Evolutionary conservation across 495 filamentous ascomycete genomes (phyloP).

Genomic region (Amphirosellinia nigrospora): DNA sequence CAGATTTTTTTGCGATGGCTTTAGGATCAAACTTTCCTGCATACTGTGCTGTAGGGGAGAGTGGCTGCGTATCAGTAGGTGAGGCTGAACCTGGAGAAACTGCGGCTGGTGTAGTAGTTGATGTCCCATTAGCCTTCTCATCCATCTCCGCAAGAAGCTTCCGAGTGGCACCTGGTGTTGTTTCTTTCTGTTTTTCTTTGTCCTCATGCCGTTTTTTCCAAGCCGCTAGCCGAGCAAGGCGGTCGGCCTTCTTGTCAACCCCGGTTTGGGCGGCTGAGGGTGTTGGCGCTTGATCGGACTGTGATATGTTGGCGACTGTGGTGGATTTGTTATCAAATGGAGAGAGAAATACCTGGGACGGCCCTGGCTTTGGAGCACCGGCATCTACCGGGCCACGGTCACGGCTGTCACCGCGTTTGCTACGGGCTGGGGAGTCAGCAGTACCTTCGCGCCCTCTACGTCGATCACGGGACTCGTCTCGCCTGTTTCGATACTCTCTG

Average conservation of each 20-base stretch:
- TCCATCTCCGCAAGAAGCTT: slow-evolving; percentile 79
- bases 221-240: slow-evolving; percentile 82
- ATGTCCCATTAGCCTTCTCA: slow-evolving; percentile 65
- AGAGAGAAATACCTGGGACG: slow-evolving; percentile 56
- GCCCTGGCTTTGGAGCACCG: slow-evolving; percentile 51
- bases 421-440: slow-evolving; percentile 74
- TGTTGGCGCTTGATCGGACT: slow-evolving; percentile 57
- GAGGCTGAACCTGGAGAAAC: slow-evolving; percentile 58
- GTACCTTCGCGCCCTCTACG: slow-evolving; percentile 73
- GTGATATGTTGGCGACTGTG: slow-evolving; percentile 17
- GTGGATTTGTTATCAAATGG: slow-evolving; percentile 27
- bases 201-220: slow-evolving; percentile 92
- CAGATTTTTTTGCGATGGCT: slow-evolving; percentile 76
- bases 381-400: slow-evolving; percentile 55
- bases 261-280: slow-evolving; percentile 66
- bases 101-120: slow-evolving; percentile 61
- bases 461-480: slow-evolving; percentile 80
- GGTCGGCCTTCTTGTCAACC: slow-evolving; percentile 83
- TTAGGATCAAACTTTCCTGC: slow-evolving; percentile 89
- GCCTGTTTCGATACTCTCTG: slow-evolving; percentile 74
- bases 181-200: slow-evolving; percentile 77
- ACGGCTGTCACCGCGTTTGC: slow-evolving; percentile 70
- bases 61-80: slow-evolving; percentile 40
- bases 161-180: slow-evolving; percentile 65
- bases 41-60: slow-evolving; percentile 62